Evolutionary conservation across 2,329 filamentous ascomycete species (phyloP).

Genomic region (Cladosporium halotolerans): DNA sequence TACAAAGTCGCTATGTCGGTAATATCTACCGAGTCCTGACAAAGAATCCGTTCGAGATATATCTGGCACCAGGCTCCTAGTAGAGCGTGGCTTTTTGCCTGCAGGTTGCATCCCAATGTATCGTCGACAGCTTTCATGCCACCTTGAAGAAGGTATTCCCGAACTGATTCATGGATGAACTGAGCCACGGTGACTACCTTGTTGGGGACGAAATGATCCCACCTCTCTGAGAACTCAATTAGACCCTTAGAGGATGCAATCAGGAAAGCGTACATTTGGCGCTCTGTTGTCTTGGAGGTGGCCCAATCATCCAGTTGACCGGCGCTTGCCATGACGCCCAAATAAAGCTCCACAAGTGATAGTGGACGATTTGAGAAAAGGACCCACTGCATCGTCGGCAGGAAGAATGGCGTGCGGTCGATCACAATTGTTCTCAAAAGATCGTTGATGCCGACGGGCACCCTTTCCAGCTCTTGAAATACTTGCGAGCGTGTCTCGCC

Average conservation of each 20-base stretch:
- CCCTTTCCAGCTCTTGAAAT: neutral
- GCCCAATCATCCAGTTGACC: neutral
- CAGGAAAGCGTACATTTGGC: neutral
- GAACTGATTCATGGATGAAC: slow-evolving; percentile 1
- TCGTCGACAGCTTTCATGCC: neutral
- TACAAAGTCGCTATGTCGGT: too few relatives aligned
- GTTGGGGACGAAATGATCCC: too few relatives aligned
- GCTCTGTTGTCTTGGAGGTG: neutral
- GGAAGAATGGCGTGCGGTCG: neutral
- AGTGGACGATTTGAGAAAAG: neutral
- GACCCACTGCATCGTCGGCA: neutral
- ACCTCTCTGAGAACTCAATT: neutral
- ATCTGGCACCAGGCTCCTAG: neutral
- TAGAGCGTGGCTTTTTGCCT: neutral
- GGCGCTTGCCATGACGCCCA: neutral
- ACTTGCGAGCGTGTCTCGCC: neutral
- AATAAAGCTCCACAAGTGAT: neutral
- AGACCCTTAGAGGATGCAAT: neutral
- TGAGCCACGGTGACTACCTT: neutral
- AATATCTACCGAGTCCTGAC: too few relatives aligned
- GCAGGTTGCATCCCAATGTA: neutral
- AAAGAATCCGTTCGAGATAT: neutral
- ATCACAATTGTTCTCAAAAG: neutral
- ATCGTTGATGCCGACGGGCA: neutral
- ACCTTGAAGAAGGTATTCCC: neutral